Evolutionary conservation across 2,329 filamentous ascomycete genomes (phyloP).

Genomic region (Huntiella moniliformis): DNA sequence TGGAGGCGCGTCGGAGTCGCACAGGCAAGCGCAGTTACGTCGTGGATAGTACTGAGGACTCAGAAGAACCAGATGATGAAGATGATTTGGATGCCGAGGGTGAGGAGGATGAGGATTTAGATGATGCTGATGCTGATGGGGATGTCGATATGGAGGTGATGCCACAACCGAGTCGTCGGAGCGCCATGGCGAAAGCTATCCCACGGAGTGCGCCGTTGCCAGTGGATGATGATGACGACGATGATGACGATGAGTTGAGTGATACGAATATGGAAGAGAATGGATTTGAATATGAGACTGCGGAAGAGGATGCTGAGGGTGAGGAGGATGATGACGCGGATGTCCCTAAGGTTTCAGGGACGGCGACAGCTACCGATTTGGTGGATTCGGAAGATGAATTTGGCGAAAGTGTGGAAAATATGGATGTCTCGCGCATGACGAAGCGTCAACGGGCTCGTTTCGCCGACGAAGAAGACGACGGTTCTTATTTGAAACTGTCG

Average conservation of each 20-base stretch:
- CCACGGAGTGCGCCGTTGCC: slow-evolving; percentile 16
- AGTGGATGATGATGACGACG: slow-evolving; percentile 23
- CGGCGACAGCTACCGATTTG: slow-evolving; percentile 13
- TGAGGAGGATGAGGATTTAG: slow-evolving; percentile 19
- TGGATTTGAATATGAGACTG: slow-evolving; percentile 25
- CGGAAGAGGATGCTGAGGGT: slow-evolving; percentile 30
- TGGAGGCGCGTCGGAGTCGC: slow-evolving; percentile 32
- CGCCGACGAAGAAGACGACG: slow-evolving; percentile 32
- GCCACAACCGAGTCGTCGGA: slow-evolving; percentile 17
- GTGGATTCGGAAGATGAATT: slow-evolving; percentile 24
- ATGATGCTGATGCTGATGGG: slow-evolving; percentile 21
- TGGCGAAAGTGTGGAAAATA: slow-evolving; percentile 30
- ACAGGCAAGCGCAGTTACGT: slow-evolving; percentile 41
- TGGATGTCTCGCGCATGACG: slow-evolving; percentile 40
- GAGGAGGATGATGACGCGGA: slow-evolving; percentile 23
- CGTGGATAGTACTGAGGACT: slow-evolving; percentile 34
- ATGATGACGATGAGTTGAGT: slow-evolving; percentile 37
- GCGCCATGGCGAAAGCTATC: slow-evolving; percentile 3
- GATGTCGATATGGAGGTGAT: slow-evolving; percentile 24
- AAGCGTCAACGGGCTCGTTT: slow-evolving; percentile 41
- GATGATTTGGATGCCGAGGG: slow-evolving; percentile 19
- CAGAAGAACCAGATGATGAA: slow-evolving; percentile 24
- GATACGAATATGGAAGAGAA: slow-evolving; percentile 30
- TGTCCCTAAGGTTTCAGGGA: background rate
- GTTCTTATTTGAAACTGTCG: slow-evolving; percentile 35